Conservation (phyloP, 1,284 basidiomycete genomes). For the Cystobasidium pallidum region DNA sequence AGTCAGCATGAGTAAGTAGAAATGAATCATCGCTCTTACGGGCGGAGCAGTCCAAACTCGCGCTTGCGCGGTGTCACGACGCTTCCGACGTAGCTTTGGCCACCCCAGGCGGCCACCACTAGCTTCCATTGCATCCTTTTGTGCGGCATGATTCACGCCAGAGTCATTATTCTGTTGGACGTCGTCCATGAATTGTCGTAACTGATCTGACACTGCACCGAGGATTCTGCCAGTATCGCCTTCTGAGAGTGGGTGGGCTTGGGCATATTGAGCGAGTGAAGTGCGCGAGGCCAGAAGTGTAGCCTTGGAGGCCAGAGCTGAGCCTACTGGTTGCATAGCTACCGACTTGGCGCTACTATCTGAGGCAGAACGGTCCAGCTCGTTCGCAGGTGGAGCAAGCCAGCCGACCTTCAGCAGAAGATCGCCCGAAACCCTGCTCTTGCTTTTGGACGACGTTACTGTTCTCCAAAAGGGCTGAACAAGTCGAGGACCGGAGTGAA, state of each 20-base stretch:
- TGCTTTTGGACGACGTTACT: constrained; percentile 35
- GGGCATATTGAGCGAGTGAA: not conserved
- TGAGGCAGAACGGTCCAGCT: constrained; percentile 5
- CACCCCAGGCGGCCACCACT: not conserved
- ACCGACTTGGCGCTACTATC: constrained; percentile 5
- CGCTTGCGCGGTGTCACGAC: constrained; percentile 15
- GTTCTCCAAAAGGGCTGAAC: constrained; percentile 50
- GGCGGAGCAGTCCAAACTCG: constrained; percentile 34
- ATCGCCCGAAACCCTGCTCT: constrained; percentile 48
- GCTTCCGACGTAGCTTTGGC: constrained; percentile 16
- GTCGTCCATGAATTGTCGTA: not conserved
- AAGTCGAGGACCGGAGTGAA: not conserved
- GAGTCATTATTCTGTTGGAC: not conserved
- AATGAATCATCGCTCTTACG: constrained; percentile 4
- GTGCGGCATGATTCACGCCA: not conserved
- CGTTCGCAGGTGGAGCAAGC: not conserved
- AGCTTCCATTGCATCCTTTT: not conserved
- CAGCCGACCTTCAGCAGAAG: constrained; percentile 40
- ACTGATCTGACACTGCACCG: not conserved
- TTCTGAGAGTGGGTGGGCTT: not conserved
- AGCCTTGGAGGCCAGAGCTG: constrained; percentile 13
- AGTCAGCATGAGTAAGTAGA: not conserved
- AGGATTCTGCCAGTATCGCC: constrained; percentile 1
- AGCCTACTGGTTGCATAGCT: not conserved
- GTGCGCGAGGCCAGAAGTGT: constrained; percentile 13